A percentile compares a stretch with the other conserved stretches of the same genome.
Conservation (phyloP, 495 filamentous ascomycete genomes). For the Penicillium subrubescens region DNA sequence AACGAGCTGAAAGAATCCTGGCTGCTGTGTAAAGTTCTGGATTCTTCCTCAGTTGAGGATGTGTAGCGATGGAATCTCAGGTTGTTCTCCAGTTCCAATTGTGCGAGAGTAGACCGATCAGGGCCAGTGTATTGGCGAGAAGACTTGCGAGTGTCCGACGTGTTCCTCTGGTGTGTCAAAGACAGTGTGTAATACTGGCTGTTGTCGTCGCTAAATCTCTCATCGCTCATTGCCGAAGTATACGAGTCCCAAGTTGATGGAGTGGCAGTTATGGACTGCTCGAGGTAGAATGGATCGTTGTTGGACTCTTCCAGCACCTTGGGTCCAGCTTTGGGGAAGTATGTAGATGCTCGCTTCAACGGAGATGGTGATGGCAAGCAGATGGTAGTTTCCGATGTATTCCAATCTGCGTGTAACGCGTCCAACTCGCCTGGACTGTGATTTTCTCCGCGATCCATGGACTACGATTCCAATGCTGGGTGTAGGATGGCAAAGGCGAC, state of each 20-base stretch:
- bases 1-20: constrained; percentile 45
- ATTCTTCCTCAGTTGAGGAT: constrained; percentile 27
- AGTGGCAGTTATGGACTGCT: constrained; percentile 38
- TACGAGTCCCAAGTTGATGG: constrained; percentile 32
- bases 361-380: constrained; percentile 37
- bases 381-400: constrained; percentile 40
- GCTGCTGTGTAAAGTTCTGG: constrained; percentile 29
- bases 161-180: constrained; percentile 28
- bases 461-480: constrained; percentile 30
- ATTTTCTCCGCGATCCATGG: constrained; percentile 47
- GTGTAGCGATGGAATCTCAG: constrained; percentile 33
- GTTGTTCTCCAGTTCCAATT: constrained; percentile 42
- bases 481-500: constrained; percentile 11
- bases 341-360: constrained; percentile 39
- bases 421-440: constrained; percentile 39
- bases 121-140: constrained; percentile 16
- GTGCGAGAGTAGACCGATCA: constrained; percentile 41
- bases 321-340: constrained; percentile 33
- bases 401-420: constrained; percentile 36
- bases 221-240: constrained; percentile 36
- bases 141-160: constrained; percentile 6
- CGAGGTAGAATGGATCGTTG: constrained; percentile 50
- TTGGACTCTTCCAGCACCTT: constrained; percentile 44
- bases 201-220: constrained; percentile 36
- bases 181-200: constrained; percentile 42